Base-by-base conservation (phyloP, 2,329 filamentous ascomycete genomes). In the Aspergillus carbonarius region DNA sequence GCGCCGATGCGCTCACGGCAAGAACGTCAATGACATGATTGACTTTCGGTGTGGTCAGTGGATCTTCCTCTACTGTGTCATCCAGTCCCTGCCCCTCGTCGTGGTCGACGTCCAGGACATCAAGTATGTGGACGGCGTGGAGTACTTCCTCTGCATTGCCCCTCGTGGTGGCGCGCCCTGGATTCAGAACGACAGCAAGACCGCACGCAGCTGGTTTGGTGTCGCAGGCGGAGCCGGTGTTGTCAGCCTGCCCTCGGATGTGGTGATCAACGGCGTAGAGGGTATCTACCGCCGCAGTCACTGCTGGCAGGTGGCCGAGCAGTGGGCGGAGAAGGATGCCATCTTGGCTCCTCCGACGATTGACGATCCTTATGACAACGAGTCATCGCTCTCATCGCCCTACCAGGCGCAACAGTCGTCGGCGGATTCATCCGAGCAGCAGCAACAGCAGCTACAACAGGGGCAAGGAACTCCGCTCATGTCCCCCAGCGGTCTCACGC, bases 201-300 rank as follows among this genome's bases (percentile, higher is more conserved):
- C 70, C 10, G 76, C 73, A 25, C 76, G 76, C 54, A 77, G 74
- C 50, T 82, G 79, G 79, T 81, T 81, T 57, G 78, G 79, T 30
- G 78, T 81, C 46, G 87, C 89, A 2, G 91, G 89, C 37, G 82
- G 85, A 39, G 80, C 80, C 23, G 83, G 83, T 42, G 80, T 88
- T 8, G 86, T 89, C 42, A 83, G 78, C 60, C 72, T 89, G 5
- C 86, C 88, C 1, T 82, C 82, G 0, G 86, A 89, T 66, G 76
- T 88, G 25, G 83, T 89, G 44, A 83, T 88, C 63, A 82, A 89
- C 65, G 84, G 87, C 17, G 82, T 88, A 1, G 88, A 90, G 68
- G 87, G 85, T 46, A 83, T 88, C 44, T 90, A 89, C 72, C 82
- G 84, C 15, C 83, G 87, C 42, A 88, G 84, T 60, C 88, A 90